phyloP scores from a whole-genome alignment of 805 yeast genomes.

The Lachancea cidri region DNA sequence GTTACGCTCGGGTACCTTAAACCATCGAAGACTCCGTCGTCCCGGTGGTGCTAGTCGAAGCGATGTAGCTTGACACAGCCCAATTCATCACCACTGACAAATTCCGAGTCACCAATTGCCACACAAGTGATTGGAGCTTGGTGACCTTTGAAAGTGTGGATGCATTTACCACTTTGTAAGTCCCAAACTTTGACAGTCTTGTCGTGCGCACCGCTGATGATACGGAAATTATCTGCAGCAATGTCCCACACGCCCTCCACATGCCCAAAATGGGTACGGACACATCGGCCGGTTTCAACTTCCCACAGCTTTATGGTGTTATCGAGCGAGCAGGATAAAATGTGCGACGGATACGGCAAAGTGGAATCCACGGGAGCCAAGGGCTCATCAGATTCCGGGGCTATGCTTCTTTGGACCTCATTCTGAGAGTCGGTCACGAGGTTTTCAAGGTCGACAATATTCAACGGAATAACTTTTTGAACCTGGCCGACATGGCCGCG shows the following conservation, averaged over 20 bases:
- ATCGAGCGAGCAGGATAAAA: constrained; percentile 82
- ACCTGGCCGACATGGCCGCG: constrained; percentile 92
- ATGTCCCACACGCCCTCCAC: constrained; percentile 98
- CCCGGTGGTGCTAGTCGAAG: constrained; percentile 44
- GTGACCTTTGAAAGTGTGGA: constrained; percentile 80
- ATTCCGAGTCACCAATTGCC: constrained; percentile 80
- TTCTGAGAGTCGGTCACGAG: constrained; percentile 38
- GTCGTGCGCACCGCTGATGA: constrained; percentile 93
- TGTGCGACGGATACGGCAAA: constrained; percentile 64
- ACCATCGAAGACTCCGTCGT: too few species aligned
- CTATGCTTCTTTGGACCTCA: constrained; percentile 11
- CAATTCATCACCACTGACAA: constrained; percentile 85
- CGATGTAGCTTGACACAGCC: constrained; percentile 83
- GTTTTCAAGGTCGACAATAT: constrained; percentile 59
- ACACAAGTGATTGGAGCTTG: constrained; percentile 51
- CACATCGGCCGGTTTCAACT: constrained; percentile 76
- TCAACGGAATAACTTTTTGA: constrained; percentile 84
- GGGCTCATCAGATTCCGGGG: constrained; percentile 11
- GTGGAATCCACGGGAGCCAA: constrained; percentile 21
- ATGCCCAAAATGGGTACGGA: constrained; percentile 94
- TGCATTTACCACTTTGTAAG: constrained; percentile 86
- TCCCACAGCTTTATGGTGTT: constrained; percentile 94
- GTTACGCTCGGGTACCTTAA: too few species aligned
- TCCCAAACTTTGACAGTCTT: constrained; percentile 93
- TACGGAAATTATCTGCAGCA: constrained; percentile 91